Conservation (phyloP, 1,284 basidiomycete genomes). For the Cutaneotrichosporon sp. region DNA sequence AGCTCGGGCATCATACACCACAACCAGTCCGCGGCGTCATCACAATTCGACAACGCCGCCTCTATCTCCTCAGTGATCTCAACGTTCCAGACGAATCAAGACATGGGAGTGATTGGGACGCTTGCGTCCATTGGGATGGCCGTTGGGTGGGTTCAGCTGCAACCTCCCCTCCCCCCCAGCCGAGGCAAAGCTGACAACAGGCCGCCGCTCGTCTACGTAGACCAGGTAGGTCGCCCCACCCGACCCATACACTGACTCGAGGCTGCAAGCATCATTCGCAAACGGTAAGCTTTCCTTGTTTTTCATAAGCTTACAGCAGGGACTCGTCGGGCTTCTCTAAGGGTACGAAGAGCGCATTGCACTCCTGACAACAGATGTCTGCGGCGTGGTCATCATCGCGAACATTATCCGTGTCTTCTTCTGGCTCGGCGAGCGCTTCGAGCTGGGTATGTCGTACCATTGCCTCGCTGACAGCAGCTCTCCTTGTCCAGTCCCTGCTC, state of each 20-base stretch:
- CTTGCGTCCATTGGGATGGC: constrained; percentile 48
- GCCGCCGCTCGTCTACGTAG: constrained; percentile 50
- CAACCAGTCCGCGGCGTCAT: too few relatives aligned
- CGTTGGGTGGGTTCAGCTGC: constrained; percentile 34
- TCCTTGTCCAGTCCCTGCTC: constrained; percentile 50
- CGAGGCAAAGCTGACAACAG: constrained; percentile 27
- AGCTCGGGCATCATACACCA: too few relatives aligned
- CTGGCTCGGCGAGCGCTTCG: constrained; percentile 53
- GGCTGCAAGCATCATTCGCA: constrained; percentile 51
- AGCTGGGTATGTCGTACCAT: constrained; percentile 37
- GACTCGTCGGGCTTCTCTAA: constrained; percentile 48
- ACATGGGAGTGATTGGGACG: constrained; percentile 27
- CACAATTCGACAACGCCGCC: too few relatives aligned
- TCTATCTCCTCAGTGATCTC: neutral
- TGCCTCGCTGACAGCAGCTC: constrained; percentile 32
- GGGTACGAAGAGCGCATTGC: constrained; percentile 17
- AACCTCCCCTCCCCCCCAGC: too few relatives aligned
- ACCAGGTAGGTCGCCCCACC: constrained; percentile 40
- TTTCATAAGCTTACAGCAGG: constrained; percentile 24
- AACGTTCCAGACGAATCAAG: neutral
- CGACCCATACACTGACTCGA: constrained; percentile 17
- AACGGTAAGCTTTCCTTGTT: constrained; percentile 35
- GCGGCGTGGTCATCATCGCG: constrained; percentile 46
- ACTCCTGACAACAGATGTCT: constrained; percentile 31
- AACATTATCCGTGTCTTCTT: constrained; percentile 51